Base-by-base conservation (phyloP, 202 grass and related monocot genomes). In the Thinopyrum obtusiflorum region DNA sequence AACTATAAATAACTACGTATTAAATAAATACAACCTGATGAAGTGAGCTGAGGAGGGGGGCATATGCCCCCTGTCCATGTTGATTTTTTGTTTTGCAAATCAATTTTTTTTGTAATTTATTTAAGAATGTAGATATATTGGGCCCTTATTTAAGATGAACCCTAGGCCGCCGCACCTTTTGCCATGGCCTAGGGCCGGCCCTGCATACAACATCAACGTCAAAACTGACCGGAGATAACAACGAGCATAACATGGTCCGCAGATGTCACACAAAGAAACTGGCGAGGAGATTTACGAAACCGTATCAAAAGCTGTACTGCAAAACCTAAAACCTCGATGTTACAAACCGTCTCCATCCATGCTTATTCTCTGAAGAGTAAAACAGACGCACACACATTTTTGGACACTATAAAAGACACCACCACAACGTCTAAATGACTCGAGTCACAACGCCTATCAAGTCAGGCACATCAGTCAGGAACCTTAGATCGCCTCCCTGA, bases 401-500 rank as follows among this genome's bases (percentile, higher is more conserved):
- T 44, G 2, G 14, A 74, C 14, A 51, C 71, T 12, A 44, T 44
- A 44, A 61, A 68, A 70, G 25, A 80, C 42, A 46, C 11, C 11
- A 83, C 7, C 15, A 70, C 37, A 23, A 42, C 36, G 24, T 25
- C 68, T 72, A 72, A 42, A 73, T 46, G 73, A 32, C 49, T 82
- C 20, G 59, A 72, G 26, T 79, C 62, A 76, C 36, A 64, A 21
- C 21, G 37, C 9, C 15, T 66, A 67, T 17, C 12, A 74, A 46
- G 42, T 28, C 27, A 81, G 37, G 9, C 40, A 42, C 63, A 68
- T 74, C 65, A 60, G 4, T 78, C 20, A 5, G 23, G 89, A 42
- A 57, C 70, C 55, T 94, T 59, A 90, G 31, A 92, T 49, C 3
- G 33, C 61, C 75, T 94, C 87, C 70, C 87, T 81, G 57, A 88